Percentiles rank a stretch among this genome's conserved stretches.
phyloP scores from a whole-genome alignment of 139 green algal genomes.

The Volvox africanus region DNA sequence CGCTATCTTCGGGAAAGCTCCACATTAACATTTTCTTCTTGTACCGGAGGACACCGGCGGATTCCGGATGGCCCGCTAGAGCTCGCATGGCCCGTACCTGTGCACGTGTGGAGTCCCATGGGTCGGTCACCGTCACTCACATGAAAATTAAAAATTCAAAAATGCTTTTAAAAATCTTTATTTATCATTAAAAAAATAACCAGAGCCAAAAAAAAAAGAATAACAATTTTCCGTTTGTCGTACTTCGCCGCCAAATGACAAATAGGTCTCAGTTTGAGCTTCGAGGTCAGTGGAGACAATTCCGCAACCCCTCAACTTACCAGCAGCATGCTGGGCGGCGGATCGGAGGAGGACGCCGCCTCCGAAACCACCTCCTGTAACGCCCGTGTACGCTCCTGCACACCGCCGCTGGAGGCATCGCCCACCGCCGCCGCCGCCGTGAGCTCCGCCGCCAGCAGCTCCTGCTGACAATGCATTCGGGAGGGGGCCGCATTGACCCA shows the following conservation, averaged over 20 bases:
- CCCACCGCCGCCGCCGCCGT: background rate
- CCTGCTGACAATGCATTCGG: background rate
- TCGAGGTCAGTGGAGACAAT: too few species aligned
- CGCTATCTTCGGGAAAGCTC: background rate
- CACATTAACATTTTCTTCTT: constrained; percentile 79
- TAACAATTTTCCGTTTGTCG: too few species aligned
- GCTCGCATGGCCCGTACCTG: constrained; percentile 35
- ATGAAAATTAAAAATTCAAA: too few species aligned
- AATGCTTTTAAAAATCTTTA: too few species aligned
- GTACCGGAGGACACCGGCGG: constrained; percentile 59
- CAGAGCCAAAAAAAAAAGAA: too few species aligned
- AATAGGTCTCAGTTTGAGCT: too few species aligned
- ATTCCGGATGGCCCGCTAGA: constrained; percentile 27
- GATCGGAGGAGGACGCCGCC: background rate
- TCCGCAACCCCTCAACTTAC: background rate
- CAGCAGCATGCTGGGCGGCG: background rate
- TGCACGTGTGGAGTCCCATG: too few species aligned
- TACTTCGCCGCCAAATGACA: too few species aligned
- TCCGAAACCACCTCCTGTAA: constrained; percentile 12
- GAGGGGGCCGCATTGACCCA: background rate
- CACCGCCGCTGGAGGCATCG: background rate
- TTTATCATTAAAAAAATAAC: background rate
- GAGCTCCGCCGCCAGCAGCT: background rate
- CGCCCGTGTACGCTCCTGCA: background rate
- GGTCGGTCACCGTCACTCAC: too few species aligned